Base-by-base conservation (phyloP, 768 basidiomycete genomes). In the Sporobolomyces phaffii region DNA sequence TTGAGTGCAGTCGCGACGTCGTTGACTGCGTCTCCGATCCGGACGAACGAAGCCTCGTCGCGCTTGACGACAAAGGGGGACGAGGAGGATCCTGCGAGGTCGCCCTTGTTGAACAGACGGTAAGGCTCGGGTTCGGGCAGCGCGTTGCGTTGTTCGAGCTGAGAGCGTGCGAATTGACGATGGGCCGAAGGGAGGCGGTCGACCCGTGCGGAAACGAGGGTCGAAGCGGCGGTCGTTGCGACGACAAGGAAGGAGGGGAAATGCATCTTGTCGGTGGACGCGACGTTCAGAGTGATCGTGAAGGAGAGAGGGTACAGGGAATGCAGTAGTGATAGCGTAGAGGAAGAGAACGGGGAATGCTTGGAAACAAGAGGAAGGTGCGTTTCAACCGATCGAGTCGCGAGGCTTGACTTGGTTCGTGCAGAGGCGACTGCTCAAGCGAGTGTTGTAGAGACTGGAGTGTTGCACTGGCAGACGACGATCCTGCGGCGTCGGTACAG, bases 171-270 rank as follows among this genome's bases (percentile, higher is more conserved):
- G 45, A 34, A 14, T 18, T 56, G 41, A 24, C 62, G 62, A 45
- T 66, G 65, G 10, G 50, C 26, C 18, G 45, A 6, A 9, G 58
- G 26, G 26, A 59, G 47, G 40, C 60, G 54, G 43, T 68, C 66
- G 33, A 68, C 56, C 7, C 66, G 60, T 5, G 66, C 66, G 2
- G 61, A 47, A 13, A 56, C 66, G 61, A 58, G 61, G 24, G 64
- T 52, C 24, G 48, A 50, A 15, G 66, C 56, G 26, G 60, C 60
- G 9, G 65, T 51, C 24, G 66, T 50, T 3, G 61, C 66, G 49
- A 59, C 22, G 43, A 51, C 22, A 43, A 68, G 44, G 44, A 58
- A 24, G 3, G 61, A 38, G 8, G 61, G 49, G 26, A 68, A 41
- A 28, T 59, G 61, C 61, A 68, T 62, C 13, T n/a, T n/a, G n/a